These are phyloP conservation scores for Jackrogersella multiformis DNA, from an alignment of 495 filamentous ascomycete species.

Conservation along the genomic window DNA sequence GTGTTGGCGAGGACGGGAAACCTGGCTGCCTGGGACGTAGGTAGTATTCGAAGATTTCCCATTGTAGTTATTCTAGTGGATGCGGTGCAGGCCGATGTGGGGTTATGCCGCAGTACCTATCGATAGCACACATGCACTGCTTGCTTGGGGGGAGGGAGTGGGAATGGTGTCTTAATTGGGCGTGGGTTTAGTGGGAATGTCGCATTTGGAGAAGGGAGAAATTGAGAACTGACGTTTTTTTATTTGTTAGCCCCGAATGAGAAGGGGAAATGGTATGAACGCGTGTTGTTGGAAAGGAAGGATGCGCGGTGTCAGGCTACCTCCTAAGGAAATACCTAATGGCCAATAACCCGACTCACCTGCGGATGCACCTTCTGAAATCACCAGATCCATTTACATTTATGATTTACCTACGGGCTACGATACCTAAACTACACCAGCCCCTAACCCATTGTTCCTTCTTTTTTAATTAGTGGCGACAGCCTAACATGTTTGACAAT, in stretches of 20 bases:
- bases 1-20: neutral
- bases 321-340: neutral
- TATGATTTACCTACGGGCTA: too few species aligned
- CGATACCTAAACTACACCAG: neutral
- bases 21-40: too few species aligned
- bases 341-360: constrained; percentile 1
- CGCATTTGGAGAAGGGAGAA: constrained; percentile 27
- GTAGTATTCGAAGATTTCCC: constrained; percentile 27
- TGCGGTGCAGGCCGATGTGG: constrained; percentile 13
- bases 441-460: constrained; percentile 9
- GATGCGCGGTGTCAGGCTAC: constrained; percentile 31
- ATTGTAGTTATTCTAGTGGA: constrained; percentile 22
- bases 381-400: too few species aligned
- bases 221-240: constrained; percentile 35
- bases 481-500: constrained; percentile 16
- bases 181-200: constrained; percentile 26
- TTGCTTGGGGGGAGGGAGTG: too few species aligned
- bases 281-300: constrained; percentile 33
- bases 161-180: neutral
- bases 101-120: constrained; percentile 17
- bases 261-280: constrained; percentile 24
- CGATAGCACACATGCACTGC: too few species aligned
- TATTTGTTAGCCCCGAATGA: constrained; percentile 25
- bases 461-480: neutral
- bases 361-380: constrained; percentile 2